A percentile compares a stretch with the other conserved stretches of the same genome.
Conservation (phyloP, 371 early-diverging fungal genomes). For the Mortierella sp. region DNA sequence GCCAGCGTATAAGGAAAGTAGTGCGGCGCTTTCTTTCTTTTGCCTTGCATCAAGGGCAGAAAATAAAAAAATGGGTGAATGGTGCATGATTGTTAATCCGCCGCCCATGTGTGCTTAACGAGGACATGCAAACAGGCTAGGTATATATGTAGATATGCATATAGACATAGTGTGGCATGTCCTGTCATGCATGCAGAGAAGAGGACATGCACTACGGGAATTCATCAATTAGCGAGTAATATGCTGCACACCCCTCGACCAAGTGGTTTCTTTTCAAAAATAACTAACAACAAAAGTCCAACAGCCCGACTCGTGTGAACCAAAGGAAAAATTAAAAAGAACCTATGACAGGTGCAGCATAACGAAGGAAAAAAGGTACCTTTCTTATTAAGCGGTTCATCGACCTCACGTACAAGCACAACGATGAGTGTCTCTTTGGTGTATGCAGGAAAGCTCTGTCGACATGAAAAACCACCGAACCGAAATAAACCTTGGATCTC, state of each 20-base stretch:
- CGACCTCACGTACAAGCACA: neutral
- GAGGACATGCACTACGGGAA: neutral
- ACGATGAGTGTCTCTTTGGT: no score
- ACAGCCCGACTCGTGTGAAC: neutral
- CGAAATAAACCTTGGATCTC: no score
- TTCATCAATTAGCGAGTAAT: no score
- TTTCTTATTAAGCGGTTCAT: no score
- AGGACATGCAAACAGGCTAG: no score
- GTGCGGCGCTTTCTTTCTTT: neutral
- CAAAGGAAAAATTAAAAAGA: neutral
- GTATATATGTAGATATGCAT: no score
- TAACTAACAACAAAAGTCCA: neutral
- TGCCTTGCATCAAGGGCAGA: neutral
- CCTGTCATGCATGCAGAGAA: neutral
- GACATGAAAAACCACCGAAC: no score
- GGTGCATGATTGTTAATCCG: neutral
- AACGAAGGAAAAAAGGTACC: neutral
- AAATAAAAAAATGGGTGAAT: neutral
- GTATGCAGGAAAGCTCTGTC: no score
- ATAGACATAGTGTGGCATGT: no score
- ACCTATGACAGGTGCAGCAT: conserved; percentile 4
- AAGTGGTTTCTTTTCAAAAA: neutral
- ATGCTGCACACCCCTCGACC: neutral
- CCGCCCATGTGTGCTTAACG: neutral
- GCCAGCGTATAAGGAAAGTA: conserved; percentile 36